phyloP scores from a whole-genome alignment of 2,329 filamentous ascomycete genomes.

The Elsinoe arachidis region DNA sequence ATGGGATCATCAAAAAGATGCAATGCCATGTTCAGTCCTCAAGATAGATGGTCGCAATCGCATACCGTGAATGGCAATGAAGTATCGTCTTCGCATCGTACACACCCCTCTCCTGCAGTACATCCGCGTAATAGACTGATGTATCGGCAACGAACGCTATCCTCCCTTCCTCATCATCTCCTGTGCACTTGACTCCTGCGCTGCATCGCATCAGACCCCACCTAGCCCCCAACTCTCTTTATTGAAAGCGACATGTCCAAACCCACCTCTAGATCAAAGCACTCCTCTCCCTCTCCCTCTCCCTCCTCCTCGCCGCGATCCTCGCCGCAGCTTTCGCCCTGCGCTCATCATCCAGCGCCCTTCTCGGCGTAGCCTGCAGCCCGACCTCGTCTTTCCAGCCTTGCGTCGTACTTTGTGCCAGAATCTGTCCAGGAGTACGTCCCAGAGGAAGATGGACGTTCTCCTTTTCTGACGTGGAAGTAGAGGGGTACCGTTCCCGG shows the following conservation, averaged over 20 bases:
- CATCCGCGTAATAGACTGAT: too few species aligned
- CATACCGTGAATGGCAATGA: too few species aligned
- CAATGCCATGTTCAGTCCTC: neutral
- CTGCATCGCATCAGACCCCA: too few species aligned
- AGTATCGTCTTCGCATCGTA: too few species aligned
- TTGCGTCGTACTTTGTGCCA: neutral
- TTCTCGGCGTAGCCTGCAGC: neutral
- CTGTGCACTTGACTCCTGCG: too few species aligned
- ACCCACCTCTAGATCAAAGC: neutral
- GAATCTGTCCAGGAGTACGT: too few species aligned
- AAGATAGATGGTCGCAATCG: too few species aligned
- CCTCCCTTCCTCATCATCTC: too few species aligned
- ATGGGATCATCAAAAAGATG: neutral
- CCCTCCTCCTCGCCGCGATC: slow-evolving; percentile 12
- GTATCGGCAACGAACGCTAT: too few species aligned
- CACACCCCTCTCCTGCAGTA: too few species aligned
- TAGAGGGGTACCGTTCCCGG: too few species aligned
- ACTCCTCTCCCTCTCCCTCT: slow-evolving; percentile 9
- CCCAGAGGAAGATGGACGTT: neutral
- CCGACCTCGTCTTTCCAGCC: slow-evolving; percentile 1
- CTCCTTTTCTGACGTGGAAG: neutral
- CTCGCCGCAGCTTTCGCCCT: slow-evolving; percentile 11
- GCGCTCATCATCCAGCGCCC: slow-evolving; percentile 7
- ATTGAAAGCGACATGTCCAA: neutral
- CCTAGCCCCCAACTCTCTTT: neutral